These are phyloP conservation scores for Rhamnella rubrinervis DNA, from an alignment of 331 rosid genomes.

Conservation along the genomic window DNA sequence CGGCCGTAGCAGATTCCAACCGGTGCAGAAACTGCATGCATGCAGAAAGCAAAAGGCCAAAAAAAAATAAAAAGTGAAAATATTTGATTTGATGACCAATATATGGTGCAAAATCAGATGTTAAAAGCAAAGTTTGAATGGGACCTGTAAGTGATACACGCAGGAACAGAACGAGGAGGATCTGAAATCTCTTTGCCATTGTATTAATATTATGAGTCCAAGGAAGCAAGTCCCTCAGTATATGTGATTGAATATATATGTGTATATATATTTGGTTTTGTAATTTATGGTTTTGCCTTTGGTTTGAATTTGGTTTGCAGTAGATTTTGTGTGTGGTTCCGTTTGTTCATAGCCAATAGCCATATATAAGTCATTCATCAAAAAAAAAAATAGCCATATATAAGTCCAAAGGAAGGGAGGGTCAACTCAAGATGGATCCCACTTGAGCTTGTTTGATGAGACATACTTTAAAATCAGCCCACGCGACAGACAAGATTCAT, in stretches of 20 bases:
- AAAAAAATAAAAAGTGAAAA: neutral
- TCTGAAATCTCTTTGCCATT: constrained; percentile 8
- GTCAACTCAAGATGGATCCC: too few species aligned
- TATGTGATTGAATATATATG: neutral
- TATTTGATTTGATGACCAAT: neutral
- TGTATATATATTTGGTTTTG: neutral
- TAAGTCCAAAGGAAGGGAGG: too few species aligned
- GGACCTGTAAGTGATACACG: constrained; percentile 9
- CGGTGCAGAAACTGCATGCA: constrained; percentile 5
- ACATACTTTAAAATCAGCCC: constrained; percentile 1
- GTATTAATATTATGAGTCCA: neutral
- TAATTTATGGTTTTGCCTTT: neutral
- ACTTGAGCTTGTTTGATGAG: neutral
- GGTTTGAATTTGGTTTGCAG: constrained; percentile 21
- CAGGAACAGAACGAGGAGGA: neutral
- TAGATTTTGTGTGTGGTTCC: constrained; percentile 1
- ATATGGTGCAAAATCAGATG: neutral
- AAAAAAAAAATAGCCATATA: too few species aligned
- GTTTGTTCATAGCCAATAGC: too few species aligned
- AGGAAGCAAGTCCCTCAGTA: neutral
- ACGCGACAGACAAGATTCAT: too few species aligned
- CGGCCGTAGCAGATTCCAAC: constrained; percentile 32
- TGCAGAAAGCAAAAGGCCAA: too few species aligned
- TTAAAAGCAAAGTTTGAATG: neutral
- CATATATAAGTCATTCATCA: too few species aligned